Conservation (phyloP, 805 yeast genomes). For the Priceomyces medius region DNA sequence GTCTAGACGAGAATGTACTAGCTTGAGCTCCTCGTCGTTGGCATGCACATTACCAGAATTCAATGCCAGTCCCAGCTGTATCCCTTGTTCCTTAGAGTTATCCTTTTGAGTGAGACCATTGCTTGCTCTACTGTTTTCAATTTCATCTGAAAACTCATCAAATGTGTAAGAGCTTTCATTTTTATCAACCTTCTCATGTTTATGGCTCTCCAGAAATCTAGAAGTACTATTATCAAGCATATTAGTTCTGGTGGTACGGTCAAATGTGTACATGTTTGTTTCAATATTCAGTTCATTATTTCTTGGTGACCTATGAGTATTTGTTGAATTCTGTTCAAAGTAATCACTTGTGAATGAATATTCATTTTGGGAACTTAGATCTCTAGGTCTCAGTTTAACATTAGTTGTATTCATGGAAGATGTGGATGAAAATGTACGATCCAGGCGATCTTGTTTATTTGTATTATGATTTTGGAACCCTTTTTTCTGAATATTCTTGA, state of each 20-base stretch:
- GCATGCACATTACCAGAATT: neutral
- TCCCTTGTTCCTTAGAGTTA: neutral
- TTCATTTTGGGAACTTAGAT: neutral
- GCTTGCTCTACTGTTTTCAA: neutral
- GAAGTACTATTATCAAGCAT: neutral
- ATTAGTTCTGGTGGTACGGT: neutral
- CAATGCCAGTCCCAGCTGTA: too few species aligned
- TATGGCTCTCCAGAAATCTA: neutral
- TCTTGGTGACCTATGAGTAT: neutral
- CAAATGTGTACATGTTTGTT: slow-evolving; percentile 1
- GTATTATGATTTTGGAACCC: slow-evolving; percentile 19
- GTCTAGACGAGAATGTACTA: slow-evolving; percentile 7
- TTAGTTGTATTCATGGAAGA: neutral
- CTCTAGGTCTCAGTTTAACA: neutral
- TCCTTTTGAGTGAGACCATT: neutral
- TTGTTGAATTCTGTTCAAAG: neutral
- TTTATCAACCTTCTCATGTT: neutral
- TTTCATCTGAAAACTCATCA: slow-evolving; percentile 1
- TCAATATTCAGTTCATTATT: neutral
- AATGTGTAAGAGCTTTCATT: slow-evolving; percentile 31
- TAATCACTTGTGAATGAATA: slow-evolving; percentile 1
- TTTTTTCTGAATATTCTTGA: slow-evolving; percentile 37
- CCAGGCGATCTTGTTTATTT: neutral
- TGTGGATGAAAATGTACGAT: neutral
- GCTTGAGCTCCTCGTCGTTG: neutral